A percentile compares a stretch with the other conserved stretches of the same genome.
These are phyloP conservation scores for Carpinus fangiana DNA, from an alignment of 306 rosid species.

Conservation along the genomic window DNA sequence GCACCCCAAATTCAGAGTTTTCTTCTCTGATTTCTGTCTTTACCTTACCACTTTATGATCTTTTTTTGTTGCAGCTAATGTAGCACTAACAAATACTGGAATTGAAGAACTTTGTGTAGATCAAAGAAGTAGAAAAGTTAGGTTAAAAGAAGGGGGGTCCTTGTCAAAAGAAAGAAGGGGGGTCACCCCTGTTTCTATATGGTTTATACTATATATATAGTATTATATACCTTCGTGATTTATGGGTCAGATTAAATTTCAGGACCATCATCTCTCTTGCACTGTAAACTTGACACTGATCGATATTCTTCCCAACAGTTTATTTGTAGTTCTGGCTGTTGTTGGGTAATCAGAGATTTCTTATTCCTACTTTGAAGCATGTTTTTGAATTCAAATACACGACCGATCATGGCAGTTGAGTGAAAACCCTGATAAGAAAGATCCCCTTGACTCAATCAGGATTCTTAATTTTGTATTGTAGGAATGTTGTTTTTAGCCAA, in stretches of 20 bases:
- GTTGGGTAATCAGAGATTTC: background rate
- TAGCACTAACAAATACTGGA: background rate
- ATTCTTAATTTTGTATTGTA: background rate
- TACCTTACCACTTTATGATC: conserved; percentile 2
- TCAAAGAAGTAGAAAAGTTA: background rate
- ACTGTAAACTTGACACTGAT: conserved; percentile 8
- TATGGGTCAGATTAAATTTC: background rate
- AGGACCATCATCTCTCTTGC: background rate
- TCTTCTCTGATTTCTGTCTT: conserved; percentile 13
- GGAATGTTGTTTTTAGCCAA: background rate
- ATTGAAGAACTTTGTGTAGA: background rate
- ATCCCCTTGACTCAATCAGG: background rate
- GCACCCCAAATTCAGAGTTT: conserved; percentile 14
- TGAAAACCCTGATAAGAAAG: background rate
- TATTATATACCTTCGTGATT: background rate
- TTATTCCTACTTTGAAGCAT: background rate
- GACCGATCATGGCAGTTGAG: background rate
- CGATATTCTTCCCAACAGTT: background rate
- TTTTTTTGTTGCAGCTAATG: background rate
- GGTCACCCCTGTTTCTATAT: background rate
- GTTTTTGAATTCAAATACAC: background rate
- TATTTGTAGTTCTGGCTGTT: background rate
- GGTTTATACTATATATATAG: background rate
- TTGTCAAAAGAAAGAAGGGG: background rate
- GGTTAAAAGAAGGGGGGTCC: background rate